These are phyloP conservation scores for Coccinonectria pachysandricola DNA, from an alignment of 2,329 filamentous ascomycete species.

Conservation along the genomic window DNA sequence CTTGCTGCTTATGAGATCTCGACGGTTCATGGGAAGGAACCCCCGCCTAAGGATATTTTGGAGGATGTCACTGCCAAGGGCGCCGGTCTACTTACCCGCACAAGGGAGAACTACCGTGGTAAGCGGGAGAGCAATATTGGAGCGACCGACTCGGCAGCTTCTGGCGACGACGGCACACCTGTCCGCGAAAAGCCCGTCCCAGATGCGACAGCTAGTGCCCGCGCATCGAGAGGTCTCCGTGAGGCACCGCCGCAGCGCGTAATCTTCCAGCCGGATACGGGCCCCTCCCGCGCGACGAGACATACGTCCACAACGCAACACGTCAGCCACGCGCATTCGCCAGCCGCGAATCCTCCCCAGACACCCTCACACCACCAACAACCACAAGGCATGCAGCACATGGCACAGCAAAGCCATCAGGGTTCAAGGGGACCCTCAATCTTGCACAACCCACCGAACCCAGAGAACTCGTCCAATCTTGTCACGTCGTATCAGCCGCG, in stretches of 20 bases:
- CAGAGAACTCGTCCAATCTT: constrained; percentile 47
- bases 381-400: constrained; percentile 21
- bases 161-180: constrained; percentile 50
- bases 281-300: constrained; percentile 52
- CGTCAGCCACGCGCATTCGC: constrained; percentile 17
- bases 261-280: constrained; percentile 74
- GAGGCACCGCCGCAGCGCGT: constrained; percentile 79
- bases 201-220: constrained; percentile 42
- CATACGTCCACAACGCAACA: constrained; percentile 42
- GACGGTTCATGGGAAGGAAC: constrained; percentile 65
- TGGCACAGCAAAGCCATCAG: constrained; percentile 21
- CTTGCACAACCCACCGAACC: constrained; percentile 41
- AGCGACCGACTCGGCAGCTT: constrained; percentile 46
- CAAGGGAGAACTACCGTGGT: constrained; percentile 61
- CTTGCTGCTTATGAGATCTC: constrained; percentile 80
- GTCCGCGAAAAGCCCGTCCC: constrained; percentile 40
- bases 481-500: constrained; percentile 62
- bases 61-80: constrained; percentile 83
- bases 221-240: constrained; percentile 56
- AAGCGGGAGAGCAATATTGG: constrained; percentile 40
- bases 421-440: constrained; percentile 33
- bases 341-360: constrained; percentile 17
- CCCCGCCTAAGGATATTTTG: constrained; percentile 78
- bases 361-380: constrained; percentile 26
- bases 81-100: constrained; percentile 67